These are phyloP conservation scores for Brasilioporus rufonigricans DNA, from an alignment of 768 basidiomycete genomes.

Conservation along the genomic window DNA sequence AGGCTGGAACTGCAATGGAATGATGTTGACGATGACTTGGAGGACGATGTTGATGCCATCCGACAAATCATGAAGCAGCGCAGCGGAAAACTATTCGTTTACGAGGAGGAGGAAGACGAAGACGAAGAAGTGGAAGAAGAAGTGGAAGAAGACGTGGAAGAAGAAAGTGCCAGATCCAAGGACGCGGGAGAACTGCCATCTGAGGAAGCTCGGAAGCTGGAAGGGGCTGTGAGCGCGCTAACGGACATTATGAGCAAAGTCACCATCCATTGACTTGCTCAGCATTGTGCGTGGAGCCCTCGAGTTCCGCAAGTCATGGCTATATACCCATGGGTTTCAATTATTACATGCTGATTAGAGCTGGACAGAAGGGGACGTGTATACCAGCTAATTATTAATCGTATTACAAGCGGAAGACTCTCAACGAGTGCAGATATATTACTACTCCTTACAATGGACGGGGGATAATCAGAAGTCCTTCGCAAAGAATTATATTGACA, in stretches of 20 bases:
- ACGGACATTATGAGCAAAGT: constrained; percentile 69
- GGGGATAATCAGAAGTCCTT: background rate
- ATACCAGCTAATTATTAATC: constrained; percentile 25
- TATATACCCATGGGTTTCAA: constrained; percentile 1
- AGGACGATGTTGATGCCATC: constrained; percentile 50
- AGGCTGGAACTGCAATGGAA: constrained; percentile 88
- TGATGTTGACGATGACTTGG: constrained; percentile 78
- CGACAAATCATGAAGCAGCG: constrained; percentile 55
- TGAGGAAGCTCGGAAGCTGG: constrained; percentile 26
- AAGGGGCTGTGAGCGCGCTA: constrained; percentile 52
- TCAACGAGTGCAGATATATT: background rate
- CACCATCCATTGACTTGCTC: constrained; percentile 35
- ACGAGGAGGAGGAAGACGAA: constrained; percentile 83
- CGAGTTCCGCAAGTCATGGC: background rate
- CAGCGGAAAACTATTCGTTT: constrained; percentile 62
- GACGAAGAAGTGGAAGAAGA: constrained; percentile 66
- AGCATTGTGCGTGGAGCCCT: background rate
- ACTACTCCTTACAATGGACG: background rate
- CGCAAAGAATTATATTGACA: background rate
- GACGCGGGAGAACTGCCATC: constrained; percentile 20
- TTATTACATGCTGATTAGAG: constrained; percentile 1
- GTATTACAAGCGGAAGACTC: constrained; percentile 2
- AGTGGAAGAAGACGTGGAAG: constrained; percentile 42
- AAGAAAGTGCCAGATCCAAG: constrained; percentile 24
- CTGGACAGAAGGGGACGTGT: constrained; percentile 9